Evolutionary conservation across 352 stramenopile genomes (phyloP).

Genomic region (Phytopythium vexans): DNA sequence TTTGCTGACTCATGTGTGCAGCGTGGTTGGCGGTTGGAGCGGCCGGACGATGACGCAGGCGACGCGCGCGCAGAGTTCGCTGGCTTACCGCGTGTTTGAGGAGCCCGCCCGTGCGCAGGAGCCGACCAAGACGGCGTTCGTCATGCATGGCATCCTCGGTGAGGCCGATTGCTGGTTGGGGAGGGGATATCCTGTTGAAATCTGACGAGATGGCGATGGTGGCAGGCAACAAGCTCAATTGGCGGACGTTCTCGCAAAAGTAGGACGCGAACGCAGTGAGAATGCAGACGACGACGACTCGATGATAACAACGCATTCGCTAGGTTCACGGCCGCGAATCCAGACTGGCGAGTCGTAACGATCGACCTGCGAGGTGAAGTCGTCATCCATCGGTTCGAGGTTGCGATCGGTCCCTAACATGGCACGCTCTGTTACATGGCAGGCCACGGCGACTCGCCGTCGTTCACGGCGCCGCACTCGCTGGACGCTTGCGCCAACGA

Average conservation of each 20-base stretch:
- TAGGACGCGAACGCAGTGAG: constrained; percentile 8
- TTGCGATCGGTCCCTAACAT: background rate
- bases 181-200: background rate
- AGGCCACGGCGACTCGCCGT: constrained; percentile 76
- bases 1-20: too few species aligned
- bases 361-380: constrained; percentile 63
- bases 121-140: constrained; percentile 64
- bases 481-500: constrained; percentile 66
- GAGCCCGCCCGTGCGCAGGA: constrained; percentile 21
- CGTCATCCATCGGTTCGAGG: background rate
- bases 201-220: background rate
- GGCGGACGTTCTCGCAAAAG: constrained; percentile 78
- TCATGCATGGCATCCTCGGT: constrained; percentile 86
- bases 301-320: background rate
- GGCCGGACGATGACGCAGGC: background rate
- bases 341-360: constrained; percentile 64
- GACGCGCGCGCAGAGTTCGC: constrained; percentile 37
- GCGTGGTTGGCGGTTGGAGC: too few species aligned
- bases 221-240: constrained; percentile 82
- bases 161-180: constrained; percentile 1
- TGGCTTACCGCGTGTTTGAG: constrained; percentile 68
- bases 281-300: background rate
- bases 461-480: constrained; percentile 56
- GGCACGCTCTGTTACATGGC: background rate
- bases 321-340: constrained; percentile 58